A percentile compares a stretch with the other conserved stretches of the same genome.
These are phyloP conservation scores for Dipteronia dyeriana DNA, from an alignment of 345 rosid genomes.

Conservation along the genomic window DNA sequence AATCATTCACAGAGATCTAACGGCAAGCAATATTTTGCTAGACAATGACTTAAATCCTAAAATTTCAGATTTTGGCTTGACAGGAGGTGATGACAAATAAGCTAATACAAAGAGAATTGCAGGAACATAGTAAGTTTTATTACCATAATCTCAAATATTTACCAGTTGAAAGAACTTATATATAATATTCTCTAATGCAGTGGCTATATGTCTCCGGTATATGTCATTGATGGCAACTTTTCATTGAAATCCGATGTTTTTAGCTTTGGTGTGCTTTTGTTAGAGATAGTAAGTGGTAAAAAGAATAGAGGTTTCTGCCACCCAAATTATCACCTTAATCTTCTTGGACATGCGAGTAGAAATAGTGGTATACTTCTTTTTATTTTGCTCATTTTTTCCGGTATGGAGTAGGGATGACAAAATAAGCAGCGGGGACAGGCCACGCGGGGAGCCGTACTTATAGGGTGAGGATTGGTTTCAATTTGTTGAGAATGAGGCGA, in stretches of 20 bases:
- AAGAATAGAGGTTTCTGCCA: conserved; percentile 35
- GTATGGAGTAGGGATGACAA: too few species aligned
- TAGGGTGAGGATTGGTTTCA: too few species aligned
- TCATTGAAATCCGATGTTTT: conserved; percentile 34
- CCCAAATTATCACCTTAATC: conserved; percentile 19
- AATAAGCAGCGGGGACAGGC: too few species aligned
- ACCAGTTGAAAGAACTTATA: background rate
- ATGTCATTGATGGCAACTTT: conserved; percentile 27
- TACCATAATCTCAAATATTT: background rate
- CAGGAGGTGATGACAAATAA: conserved; percentile 27
- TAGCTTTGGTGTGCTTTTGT: conserved; percentile 35
- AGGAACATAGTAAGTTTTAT: conserved; percentile 47
- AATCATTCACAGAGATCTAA: conserved; percentile 51
- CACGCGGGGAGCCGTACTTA: too few species aligned
- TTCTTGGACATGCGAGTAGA: conserved; percentile 31
- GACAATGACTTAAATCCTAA: conserved; percentile 38
- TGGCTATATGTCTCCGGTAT: conserved; percentile 34
- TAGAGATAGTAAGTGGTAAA: conserved; percentile 34
- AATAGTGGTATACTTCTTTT: background rate
- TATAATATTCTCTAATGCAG: background rate
- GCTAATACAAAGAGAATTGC: conserved; percentile 46
- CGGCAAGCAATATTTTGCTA: conserved; percentile 34
- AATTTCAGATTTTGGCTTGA: conserved; percentile 45
- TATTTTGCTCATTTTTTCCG: background rate
- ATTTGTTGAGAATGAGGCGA: too few species aligned